phyloP scores from a whole-genome alignment of 2,329 filamentous ascomycete genomes.

The Leptodontidium sp. region DNA sequence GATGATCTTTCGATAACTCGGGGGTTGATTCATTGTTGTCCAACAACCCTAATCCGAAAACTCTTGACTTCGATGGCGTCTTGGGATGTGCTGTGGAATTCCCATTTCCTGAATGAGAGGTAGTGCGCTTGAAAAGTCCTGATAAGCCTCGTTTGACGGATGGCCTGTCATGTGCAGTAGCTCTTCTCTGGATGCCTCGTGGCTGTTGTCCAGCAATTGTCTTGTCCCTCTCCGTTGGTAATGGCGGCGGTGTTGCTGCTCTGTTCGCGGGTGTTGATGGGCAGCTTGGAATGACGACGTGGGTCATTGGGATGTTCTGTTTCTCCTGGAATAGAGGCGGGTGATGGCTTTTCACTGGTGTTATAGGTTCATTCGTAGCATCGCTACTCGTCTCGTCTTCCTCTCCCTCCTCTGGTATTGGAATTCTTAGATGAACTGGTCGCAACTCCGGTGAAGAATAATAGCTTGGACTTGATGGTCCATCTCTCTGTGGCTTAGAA shows the following conservation, averaged over 20 bases:
- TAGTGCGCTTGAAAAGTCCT: constrained; percentile 15
- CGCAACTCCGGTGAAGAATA: constrained; percentile 40
- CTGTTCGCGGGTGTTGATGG: not conserved
- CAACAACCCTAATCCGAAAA: not conserved
- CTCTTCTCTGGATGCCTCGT: not conserved
- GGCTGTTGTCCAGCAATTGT: not conserved
- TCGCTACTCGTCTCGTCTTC: constrained; percentile 64
- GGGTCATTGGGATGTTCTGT: not conserved
- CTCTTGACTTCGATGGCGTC: constrained; percentile 21
- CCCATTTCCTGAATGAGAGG: not conserved
- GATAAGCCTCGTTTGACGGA: constrained; percentile 18
- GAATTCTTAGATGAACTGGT: constrained; percentile 58
- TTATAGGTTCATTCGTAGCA: constrained; percentile 66
- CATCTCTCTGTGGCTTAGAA: not conserved
- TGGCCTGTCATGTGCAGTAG: constrained; percentile 15
- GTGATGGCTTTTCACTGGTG: constrained; percentile 65
- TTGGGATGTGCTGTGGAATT: not conserved
- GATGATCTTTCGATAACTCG: constrained; percentile 31
- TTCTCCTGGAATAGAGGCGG: constrained; percentile 52
- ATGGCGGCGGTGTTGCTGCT: not conserved
- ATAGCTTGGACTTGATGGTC: constrained; percentile 26
- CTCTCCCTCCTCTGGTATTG: constrained; percentile 64
- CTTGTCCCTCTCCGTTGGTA: not conserved
- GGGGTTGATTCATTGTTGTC: constrained; percentile 35
- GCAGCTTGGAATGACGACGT: not conserved